A percentile compares a stretch with the other conserved stretches of the same genome.
phyloP scores from a whole-genome alignment of 805 yeast genomes.

The Zygotorulaspora florentina region DNA sequence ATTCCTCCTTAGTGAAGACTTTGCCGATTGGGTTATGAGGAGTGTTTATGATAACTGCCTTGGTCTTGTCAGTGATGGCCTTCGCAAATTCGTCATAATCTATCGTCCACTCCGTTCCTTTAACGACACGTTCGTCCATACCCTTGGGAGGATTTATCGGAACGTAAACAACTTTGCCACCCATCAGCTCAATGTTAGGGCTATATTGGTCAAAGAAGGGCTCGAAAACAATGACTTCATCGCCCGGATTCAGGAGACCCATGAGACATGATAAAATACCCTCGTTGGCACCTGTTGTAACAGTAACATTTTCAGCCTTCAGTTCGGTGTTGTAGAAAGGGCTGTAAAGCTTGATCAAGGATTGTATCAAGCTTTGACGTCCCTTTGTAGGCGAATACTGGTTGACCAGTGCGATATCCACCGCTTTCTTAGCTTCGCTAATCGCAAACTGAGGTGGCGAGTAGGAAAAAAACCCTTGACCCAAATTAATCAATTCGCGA shows the following conservation, averaged over 20 bases:
- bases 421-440: constrained; percentile 72
- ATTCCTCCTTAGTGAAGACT: constrained; percentile 72
- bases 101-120: constrained; percentile 83
- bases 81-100: constrained; percentile 73
- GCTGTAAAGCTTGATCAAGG: constrained; percentile 67
- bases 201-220: constrained; percentile 98
- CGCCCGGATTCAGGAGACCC: constrained; percentile 81
- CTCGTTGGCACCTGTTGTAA: constrained; percentile 97
- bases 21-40: constrained; percentile 98
- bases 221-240: constrained; percentile 93
- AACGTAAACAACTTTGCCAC: constrained; percentile 86
- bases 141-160: constrained; percentile 80
- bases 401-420: constrained; percentile 68
- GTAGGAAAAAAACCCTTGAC: constrained; percentile 96
- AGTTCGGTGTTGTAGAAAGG: constrained; percentile 57
- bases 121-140: constrained; percentile 55
- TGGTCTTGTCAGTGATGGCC: constrained; percentile 72
- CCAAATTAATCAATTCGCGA: constrained; percentile 80
- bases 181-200: constrained; percentile 87
- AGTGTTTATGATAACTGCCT: constrained; percentile 80
- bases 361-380: constrained; percentile 66
- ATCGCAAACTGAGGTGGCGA: constrained; percentile 93
- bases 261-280: constrained; percentile 83
- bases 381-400: constrained; percentile 94
- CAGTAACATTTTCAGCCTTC: constrained; percentile 45